Evolutionary conservation across 768 basidiomycete species (phyloP).

Genomic region (Amanita jacksonii): DNA sequence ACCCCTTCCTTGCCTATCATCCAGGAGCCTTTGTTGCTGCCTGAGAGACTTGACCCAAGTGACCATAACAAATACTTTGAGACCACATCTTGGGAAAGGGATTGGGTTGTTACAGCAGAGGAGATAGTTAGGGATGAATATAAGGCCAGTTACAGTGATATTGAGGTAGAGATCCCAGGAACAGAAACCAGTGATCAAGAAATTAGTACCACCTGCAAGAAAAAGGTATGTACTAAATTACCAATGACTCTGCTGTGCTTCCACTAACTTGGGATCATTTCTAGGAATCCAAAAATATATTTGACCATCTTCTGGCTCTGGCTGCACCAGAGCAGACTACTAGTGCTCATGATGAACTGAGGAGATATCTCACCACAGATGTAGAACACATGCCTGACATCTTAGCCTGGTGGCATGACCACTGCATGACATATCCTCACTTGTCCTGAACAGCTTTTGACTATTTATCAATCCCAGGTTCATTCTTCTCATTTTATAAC

Average conservation of each 20-base stretch:
- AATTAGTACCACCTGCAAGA: not conserved
- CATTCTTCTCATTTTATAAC: not conserved
- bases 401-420: slow-evolving; percentile 14
- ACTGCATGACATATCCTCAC: slow-evolving; percentile 10
- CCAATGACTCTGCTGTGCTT: not conserved
- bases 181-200: not conserved
- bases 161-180: slow-evolving; percentile 1
- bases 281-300: slow-evolving; percentile 1
- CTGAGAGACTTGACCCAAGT: too few species aligned
- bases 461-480: slow-evolving; percentile 16
- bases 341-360: slow-evolving; percentile 10
- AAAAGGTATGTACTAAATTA: slow-evolving; percentile 3
- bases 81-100: slow-evolving; percentile 14
- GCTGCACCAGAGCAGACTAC: not conserved
- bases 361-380: slow-evolving; percentile 13
- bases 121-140: slow-evolving; percentile 13
- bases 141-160: slow-evolving; percentile 1
- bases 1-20: too few species aligned
- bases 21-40: too few species aligned
- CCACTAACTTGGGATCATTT: slow-evolving; percentile 1
- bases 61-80: slow-evolving; percentile 24
- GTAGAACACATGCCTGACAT: slow-evolving; percentile 11
- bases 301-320: not conserved
- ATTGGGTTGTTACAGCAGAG: slow-evolving; percentile 16
- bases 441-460: slow-evolving; percentile 19